Evolutionary conservation across 179 eudicot genomes (phyloP), one percentile per base, ranked within the genome.

Genomic region (Carnegiea gigantea): DNA sequence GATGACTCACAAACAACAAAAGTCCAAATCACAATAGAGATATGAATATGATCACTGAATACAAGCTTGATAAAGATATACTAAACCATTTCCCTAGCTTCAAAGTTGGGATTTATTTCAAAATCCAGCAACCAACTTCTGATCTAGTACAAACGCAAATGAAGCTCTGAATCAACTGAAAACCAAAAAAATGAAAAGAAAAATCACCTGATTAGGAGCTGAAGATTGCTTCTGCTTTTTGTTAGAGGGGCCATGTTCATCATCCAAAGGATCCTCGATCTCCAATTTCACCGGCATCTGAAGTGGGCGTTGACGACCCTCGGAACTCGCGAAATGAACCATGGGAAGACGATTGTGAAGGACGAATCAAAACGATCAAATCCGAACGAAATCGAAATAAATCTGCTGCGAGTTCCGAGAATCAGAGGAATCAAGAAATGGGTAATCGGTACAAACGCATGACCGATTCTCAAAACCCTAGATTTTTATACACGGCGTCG

Each of bases 211-310:
- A 83, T 84, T 80, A 81, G 54, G 23, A 76, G 44, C 80, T 30
- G 84, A 18, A 59, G 81, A 73, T 18, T 76, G 82, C 78, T 87
- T 89, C 43, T 75, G 76, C 84, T 85, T 84, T 79, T 90, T 90
- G 79, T 51, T 65, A 75, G 77, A 79, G 6, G 91, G 89, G 0
- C 86, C 90, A 81, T 87, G 51, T 57, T 87, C 86, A 78, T 84
- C 90, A 26, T 87, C 90, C 67, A 88, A 84, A 0, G 78, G 67
- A 68, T 90, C 91, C 71, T 87, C 92, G 28, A 84, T 76, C 87
- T 84, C 89, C 68, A 83, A 46, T 43, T 89, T 90, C 82, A 85
- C 92, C 71, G 44, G 44, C 44, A 40, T 40, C 44, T 28, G 71
- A 26, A 9, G 11, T n/a, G 28, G 26, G 28, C 70, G 70, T 64